Conservation (phyloP, 2,329 filamentous ascomycete species). For the Alternaria sp. region DNA sequence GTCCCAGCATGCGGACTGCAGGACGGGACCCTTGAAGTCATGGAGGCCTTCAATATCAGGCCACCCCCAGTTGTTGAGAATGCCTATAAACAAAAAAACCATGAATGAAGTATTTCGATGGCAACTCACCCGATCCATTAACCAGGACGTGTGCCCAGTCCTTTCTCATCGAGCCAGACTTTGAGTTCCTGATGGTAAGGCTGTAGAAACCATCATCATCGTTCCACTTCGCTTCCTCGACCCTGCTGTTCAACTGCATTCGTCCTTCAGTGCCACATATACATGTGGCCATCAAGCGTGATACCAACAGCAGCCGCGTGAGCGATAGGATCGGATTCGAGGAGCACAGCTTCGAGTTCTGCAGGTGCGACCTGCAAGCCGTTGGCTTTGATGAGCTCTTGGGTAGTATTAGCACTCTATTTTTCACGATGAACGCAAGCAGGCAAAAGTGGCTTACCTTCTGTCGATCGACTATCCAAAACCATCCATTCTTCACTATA, state of each 20-base stretch:
- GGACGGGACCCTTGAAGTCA: constrained; percentile 55
- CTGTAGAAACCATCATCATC: constrained; percentile 52
- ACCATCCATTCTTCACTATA: constrained; percentile 45
- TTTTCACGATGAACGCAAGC: not conserved
- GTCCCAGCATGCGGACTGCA: constrained; percentile 57
- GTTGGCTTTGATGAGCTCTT: constrained; percentile 56
- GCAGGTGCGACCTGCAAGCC: constrained; percentile 51
- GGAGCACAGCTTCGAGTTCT: constrained; percentile 60
- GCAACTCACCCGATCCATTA: constrained; percentile 53
- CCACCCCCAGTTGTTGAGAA: constrained; percentile 58
- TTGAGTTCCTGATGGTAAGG: constrained; percentile 50
- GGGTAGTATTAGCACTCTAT: not conserved
- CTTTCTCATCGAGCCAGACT: constrained; percentile 44
- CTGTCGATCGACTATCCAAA: constrained; percentile 51
- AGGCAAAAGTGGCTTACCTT: constrained; percentile 31
- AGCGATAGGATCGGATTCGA: constrained; percentile 62
- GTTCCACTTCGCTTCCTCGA: constrained; percentile 57
- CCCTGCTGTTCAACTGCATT: constrained; percentile 58
- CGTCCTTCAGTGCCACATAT: constrained; percentile 62
- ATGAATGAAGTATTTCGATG: constrained; percentile 10
- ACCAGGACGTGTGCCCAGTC: constrained; percentile 54
- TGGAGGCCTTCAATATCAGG: constrained; percentile 55
- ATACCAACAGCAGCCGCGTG: constrained; percentile 66
- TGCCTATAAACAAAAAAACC: constrained; percentile 52
- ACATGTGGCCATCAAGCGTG: constrained; percentile 60